These are phyloP conservation scores for Lepidium didymum DNA, from an alignment of 345 rosid genomes.

Conservation along the genomic window DNA sequence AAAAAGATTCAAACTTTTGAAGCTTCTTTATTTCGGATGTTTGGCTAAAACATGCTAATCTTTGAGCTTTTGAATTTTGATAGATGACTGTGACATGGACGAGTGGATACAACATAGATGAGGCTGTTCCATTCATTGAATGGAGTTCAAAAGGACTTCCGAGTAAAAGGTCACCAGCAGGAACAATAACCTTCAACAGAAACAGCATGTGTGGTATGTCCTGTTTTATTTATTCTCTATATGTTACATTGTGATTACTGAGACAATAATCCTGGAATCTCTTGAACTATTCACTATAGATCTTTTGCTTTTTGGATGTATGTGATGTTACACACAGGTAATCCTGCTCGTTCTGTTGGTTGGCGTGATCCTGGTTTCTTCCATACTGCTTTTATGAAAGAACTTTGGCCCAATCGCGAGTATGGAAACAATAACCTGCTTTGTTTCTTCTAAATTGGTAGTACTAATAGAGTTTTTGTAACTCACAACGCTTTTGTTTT, in stretches of 20 bases:
- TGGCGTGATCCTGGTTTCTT: constrained; percentile 90
- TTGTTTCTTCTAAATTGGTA: neutral
- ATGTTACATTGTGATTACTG: neutral
- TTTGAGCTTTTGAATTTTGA: constrained; percentile 16
- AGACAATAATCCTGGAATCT: neutral
- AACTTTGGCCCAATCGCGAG: constrained; percentile 70
- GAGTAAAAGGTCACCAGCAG: constrained; percentile 57
- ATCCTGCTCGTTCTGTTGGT: constrained; percentile 72
- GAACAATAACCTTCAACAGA: constrained; percentile 60
- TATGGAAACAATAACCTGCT: constrained; percentile 19
- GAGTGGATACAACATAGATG: constrained; percentile 73
- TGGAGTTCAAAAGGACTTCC: constrained; percentile 54
- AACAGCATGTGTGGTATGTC: constrained; percentile 90
- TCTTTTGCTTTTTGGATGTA: constrained; percentile 4
- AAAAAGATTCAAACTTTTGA: neutral
- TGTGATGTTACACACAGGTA: constrained; percentile 35
- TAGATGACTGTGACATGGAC: constrained; percentile 98
- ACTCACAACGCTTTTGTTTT: neutral
- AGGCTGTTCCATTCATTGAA: constrained; percentile 71
- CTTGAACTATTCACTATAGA: neutral
- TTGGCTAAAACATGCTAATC: neutral
- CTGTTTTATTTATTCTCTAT: neutral
- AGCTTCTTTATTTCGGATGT: neutral
- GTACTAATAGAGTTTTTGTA: neutral
- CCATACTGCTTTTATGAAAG: constrained; percentile 66